These are phyloP conservation scores for Alternaria triticimaculans DNA, from an alignment of 2,329 filamentous ascomycete species.

Conservation along the genomic window DNA sequence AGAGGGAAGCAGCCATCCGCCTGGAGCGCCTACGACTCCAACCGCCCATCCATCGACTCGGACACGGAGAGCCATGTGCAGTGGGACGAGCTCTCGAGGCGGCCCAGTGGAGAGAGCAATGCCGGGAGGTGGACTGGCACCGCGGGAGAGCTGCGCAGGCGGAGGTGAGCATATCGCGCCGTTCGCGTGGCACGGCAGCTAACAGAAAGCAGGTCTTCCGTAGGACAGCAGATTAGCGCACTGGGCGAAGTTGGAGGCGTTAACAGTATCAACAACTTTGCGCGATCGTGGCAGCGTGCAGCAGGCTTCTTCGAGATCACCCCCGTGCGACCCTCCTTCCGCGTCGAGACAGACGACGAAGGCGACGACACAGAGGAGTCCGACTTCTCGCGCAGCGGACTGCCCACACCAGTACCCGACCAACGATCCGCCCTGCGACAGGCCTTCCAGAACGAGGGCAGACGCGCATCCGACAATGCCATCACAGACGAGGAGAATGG, in stretches of 20 bases:
- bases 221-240: slow-evolving; percentile 58
- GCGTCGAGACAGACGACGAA: slow-evolving; percentile 51
- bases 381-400: slow-evolving; percentile 39
- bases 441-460: slow-evolving; percentile 47
- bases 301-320: slow-evolving; percentile 88
- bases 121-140: slow-evolving; percentile 30
- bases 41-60: slow-evolving; percentile 52
- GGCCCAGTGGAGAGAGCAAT: slow-evolving; percentile 39
- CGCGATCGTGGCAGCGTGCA: slow-evolving; percentile 89
- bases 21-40: slow-evolving; percentile 56
- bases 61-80: slow-evolving; percentile 44
- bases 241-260: slow-evolving; percentile 79
- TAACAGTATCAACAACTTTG: slow-evolving; percentile 94
- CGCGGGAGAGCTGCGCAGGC: slow-evolving; percentile 42
- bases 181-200: neutral
- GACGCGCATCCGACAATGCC: slow-evolving; percentile 48
- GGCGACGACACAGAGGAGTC: slow-evolving; percentile 37
- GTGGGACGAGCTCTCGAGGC: slow-evolving; percentile 46
- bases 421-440: slow-evolving; percentile 52
- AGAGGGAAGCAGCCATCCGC: slow-evolving; percentile 52
- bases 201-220: slow-evolving; percentile 50
- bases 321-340: slow-evolving; percentile 77
- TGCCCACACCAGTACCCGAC: slow-evolving; percentile 41
- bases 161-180: slow-evolving; percentile 38
- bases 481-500: slow-evolving; percentile 46